A percentile compares a stretch with the other conserved stretches of the same genome.
Conservation (phyloP, 345 rosid species). For the Lenwebbia sp. region DNA sequence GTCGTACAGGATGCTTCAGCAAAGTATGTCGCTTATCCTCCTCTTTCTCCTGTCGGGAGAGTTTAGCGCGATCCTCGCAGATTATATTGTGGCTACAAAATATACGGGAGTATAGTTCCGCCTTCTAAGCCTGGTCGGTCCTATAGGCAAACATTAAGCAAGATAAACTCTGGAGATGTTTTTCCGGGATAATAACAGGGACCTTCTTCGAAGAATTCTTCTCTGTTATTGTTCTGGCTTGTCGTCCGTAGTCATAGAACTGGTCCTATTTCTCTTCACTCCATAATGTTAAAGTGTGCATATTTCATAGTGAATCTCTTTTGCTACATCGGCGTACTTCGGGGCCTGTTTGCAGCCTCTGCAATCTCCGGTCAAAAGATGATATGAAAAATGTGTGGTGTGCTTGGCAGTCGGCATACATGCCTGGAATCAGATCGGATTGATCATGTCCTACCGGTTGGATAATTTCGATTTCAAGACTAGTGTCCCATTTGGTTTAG, state of each 20-base stretch:
- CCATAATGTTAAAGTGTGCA: background rate
- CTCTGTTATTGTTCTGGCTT: background rate
- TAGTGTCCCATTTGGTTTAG: no score
- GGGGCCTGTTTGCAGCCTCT: background rate
- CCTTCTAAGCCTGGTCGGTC: background rate
- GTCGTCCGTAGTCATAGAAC: background rate
- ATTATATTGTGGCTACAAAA: background rate
- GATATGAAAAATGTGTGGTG: background rate
- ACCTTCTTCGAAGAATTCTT: background rate
- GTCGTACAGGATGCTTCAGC: constrained; percentile 30
- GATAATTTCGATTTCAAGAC: no score
- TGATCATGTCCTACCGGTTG: no score
- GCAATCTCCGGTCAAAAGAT: background rate
- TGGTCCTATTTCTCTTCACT: background rate
- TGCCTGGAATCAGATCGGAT: no score
- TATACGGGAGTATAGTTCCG: background rate
- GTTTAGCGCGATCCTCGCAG: constrained; percentile 20
- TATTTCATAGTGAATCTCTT: background rate
- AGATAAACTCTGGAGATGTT: background rate
- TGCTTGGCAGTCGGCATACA: background rate
- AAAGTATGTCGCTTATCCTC: constrained; percentile 52
- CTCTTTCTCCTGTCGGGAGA: constrained; percentile 67
- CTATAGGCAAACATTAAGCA: background rate
- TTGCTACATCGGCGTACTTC: background rate
- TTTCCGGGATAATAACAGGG: background rate